Base-by-base conservation (phyloP, 2,329 filamentous ascomycete species). In the Magnaporthiopsis incrustans region DNA sequence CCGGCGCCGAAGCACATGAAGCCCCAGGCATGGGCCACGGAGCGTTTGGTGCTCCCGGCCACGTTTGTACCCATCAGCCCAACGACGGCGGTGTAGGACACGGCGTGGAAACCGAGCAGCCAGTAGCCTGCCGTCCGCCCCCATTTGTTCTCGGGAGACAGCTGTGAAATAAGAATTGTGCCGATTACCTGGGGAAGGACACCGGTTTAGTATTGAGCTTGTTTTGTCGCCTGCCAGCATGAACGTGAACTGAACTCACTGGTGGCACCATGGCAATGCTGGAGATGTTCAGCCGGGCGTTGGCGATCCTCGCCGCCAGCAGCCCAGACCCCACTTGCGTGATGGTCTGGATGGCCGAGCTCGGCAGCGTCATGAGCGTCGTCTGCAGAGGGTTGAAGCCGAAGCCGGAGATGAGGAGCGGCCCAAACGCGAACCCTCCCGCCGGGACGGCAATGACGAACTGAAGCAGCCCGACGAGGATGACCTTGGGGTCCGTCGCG, bases 291-390 rank as follows among this genome's bases (percentile, higher is more conserved):
- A 75, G 65, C 56, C 71, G 69, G 0, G 69, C 70, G 62, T 69
- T 71, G 11, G 65, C 58, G 18, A 74, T 61, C 57, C 68, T 70
- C 25, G 67, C 63, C 14, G 64, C 59, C 1, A 71, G 53, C 56
- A 67, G 66, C 1, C 69, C 70, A 26, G 18, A 22, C 6, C 44
- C 68, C 8, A 86, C 70, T 0, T 85, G 74, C 0, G 82, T 79
- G 0, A 83, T 68, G 67, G 85, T 84, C 66, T 86, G 82, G 0
- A 86, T 78, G 0, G 80, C 82, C 26, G 83, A 84, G 22, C 83
- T 84, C 0, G 84, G 84, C 63, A 87, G 87, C 66, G 86, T 82
- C 12, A 87, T 69, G 67, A 68, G 68, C 64, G 68, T 67, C 12
- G 67, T 71, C 65, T 68, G 67, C 30, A 75, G 68, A 1, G 70